Evolutionary conservation across 805 yeast genomes (phyloP).

Genomic region (Grigorovia jiainica): DNA sequence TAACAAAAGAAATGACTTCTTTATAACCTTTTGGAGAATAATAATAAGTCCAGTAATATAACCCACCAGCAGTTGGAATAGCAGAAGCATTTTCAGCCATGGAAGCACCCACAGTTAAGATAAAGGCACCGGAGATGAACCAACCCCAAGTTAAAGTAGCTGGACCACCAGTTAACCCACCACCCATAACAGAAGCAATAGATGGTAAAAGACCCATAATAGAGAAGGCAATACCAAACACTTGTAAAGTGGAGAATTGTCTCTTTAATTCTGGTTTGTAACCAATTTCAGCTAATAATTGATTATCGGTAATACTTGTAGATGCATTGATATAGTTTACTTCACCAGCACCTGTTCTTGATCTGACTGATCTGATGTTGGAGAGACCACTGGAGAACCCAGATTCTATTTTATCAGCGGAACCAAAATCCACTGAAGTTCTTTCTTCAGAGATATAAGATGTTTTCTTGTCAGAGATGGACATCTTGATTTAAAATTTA

Average conservation of each 20-base stretch:
- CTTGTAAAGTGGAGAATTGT: conserved; percentile 50
- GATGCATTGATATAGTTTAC: conserved; percentile 19
- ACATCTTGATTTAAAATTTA: neutral
- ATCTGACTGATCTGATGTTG: conserved; percentile 8
- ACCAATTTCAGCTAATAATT: conserved; percentile 38
- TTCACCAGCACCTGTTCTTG: conserved; percentile 19
- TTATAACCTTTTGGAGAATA: conserved; percentile 48
- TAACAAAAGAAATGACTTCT: conserved; percentile 48
- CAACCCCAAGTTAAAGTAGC: conserved; percentile 62
- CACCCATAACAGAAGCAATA: conserved; percentile 46
- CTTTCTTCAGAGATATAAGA: neutral
- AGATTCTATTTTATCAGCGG: neutral
- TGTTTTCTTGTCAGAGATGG: neutral
- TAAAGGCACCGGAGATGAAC: conserved; percentile 44
- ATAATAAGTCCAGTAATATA: conserved; percentile 59
- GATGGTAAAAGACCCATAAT: conserved; percentile 66
- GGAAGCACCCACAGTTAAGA: conserved; percentile 46
- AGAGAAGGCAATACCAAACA: conserved; percentile 62
- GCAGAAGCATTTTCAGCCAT: conserved; percentile 62
- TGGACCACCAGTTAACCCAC: conserved; percentile 54
- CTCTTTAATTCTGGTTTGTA: conserved; percentile 61
- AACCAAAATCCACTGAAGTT: conserved; percentile 1
- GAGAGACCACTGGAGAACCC: neutral
- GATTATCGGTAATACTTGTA: conserved; percentile 12
- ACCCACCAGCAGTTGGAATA: conserved; percentile 68